Percentiles rank a stretch among this genome's conserved stretches.
phyloP scores from a whole-genome alignment of 2,329 filamentous ascomycete species.

The Neoascochyta sp. region DNA sequence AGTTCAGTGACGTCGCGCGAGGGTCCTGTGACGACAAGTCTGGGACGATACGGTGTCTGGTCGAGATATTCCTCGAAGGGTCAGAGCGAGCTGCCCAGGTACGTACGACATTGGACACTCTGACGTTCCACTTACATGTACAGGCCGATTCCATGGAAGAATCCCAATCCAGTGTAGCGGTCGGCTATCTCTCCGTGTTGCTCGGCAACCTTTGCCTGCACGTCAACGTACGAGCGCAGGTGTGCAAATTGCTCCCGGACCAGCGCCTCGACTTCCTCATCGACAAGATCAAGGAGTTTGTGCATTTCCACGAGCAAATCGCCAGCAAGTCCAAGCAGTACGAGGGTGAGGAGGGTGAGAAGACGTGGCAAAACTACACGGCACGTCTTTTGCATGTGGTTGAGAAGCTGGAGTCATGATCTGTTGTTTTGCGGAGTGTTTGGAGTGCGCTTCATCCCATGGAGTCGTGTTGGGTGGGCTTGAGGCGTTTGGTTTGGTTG shows the following conservation, averaged over 20 bases:
- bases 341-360: conserved; percentile 47
- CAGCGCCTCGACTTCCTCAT: conserved; percentile 51
- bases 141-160: conserved; percentile 60
- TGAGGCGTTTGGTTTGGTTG: conserved; percentile 8
- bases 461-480: too few relatives aligned
- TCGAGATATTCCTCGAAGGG: conserved; percentile 65
- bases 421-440: too few relatives aligned
- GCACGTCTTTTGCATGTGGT: conserved; percentile 53
- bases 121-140: too few relatives aligned
- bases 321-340: conserved; percentile 40
- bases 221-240: conserved; percentile 40
- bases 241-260: conserved; percentile 45
- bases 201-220: conserved; percentile 75
- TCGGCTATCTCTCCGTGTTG: conserved; percentile 81
- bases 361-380: conserved; percentile 50
- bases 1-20: conserved; percentile 64
- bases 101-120: too few relatives aligned
- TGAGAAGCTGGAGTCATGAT: conserved; percentile 40
- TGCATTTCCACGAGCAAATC: conserved; percentile 57
- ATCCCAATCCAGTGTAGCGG: conserved; percentile 73
- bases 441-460: too few relatives aligned
- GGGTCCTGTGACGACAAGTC: conserved; percentile 28
- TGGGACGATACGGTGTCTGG: conserved; percentile 56
- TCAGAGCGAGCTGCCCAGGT: conserved; percentile 66
- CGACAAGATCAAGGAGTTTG: conserved; percentile 59